Conservation (phyloP, 1,284 basidiomycete genomes). For the Microbotryum silenes-acaulis region DNA sequence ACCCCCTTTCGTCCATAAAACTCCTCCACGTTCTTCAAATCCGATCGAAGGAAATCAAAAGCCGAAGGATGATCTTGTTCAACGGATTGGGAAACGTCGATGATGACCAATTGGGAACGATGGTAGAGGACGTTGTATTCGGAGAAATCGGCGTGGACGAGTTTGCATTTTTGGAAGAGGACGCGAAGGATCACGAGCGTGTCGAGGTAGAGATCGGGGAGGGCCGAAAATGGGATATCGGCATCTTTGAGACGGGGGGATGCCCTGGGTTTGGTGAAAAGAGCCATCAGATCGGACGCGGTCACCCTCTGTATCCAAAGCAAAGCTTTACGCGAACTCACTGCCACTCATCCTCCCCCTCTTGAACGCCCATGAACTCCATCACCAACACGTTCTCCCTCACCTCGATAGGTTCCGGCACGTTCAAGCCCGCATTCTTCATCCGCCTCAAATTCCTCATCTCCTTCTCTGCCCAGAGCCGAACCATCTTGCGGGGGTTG, state of each 20-base stretch:
- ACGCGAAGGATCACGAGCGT: slow-evolving; percentile 69
- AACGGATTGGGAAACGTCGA: slow-evolving; percentile 97
- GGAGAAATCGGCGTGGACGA: slow-evolving; percentile 95
- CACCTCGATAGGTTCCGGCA: slow-evolving; percentile 84
- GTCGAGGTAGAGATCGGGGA: slow-evolving; percentile 64
- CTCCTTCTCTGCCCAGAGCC: slow-evolving; percentile 98
- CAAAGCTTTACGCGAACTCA: slow-evolving; percentile 40
- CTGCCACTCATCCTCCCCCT: slow-evolving; percentile 60
- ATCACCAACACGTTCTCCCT: slow-evolving; percentile 96
- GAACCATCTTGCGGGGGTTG: slow-evolving; percentile 98
- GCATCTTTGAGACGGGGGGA: slow-evolving; percentile 89
- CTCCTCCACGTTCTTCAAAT: slow-evolving; percentile 87
- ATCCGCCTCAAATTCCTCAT: slow-evolving; percentile 89
- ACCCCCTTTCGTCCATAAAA: slow-evolving; percentile 77
- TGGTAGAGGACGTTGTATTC: slow-evolving; percentile 92
- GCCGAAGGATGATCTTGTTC: slow-evolving; percentile 96
- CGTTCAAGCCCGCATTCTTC: slow-evolving; percentile 67
- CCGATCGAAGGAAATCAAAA: slow-evolving; percentile 89
- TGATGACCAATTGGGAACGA: slow-evolving; percentile 70
- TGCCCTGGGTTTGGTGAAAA: slow-evolving; percentile 51
- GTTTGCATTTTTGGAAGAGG: slow-evolving; percentile 82
- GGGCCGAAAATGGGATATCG: slow-evolving; percentile 51
- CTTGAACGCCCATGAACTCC: slow-evolving; percentile 67
- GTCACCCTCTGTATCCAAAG: slow-evolving; percentile 14
- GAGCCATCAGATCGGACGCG: slow-evolving; percentile 5